Evolutionary conservation across 2,329 filamentous ascomycete species (phyloP), one percentile per base, ranked within the genome.

Genomic region (Acephala macrosclerotiorum): DNA sequence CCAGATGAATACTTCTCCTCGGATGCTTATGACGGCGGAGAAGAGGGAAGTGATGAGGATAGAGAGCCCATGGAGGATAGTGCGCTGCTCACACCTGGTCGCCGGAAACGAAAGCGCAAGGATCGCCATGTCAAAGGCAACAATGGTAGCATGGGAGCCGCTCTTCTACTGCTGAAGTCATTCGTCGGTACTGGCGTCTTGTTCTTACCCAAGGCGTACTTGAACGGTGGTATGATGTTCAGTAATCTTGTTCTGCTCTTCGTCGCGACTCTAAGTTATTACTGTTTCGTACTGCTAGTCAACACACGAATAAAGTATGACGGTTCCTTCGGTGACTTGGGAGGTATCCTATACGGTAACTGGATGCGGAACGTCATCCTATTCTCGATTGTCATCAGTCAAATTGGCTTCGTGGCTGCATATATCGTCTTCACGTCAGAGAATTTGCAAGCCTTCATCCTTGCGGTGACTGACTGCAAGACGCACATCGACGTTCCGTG

Each of bases 341-440:
- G 96, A 61, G 94, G 93, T 58, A 89, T 93, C 56, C 85, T 99
- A 18, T 99, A 96, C 77, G 96, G 96, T 68, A 91, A 90, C 70
- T 94, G 91, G 86, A 92, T 99, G 91, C 88, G 94, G 67, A 89
- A 86, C 66, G 81, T 96, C 74, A 98, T 99, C 76, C 87, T 99
- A 67, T 84, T 85, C 26, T 98, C 96, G 5, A 96, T 99, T 70
- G 95, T 99, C 63, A 86, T 98, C 75, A 97, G 94, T 74, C 96
- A 99, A 79, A 88, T 98, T 68, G 95, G 96, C 7, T 98, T 98
- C 77, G 93, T 97, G 18, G 91, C 93, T 1, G 94, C 95, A 18
- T 97, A 98, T 77, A 97, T 95, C 72, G 95, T 99, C 65, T 99
- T 99, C 77, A 97, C 96, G 1, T 93, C 94, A 25, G 92, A 97